These are phyloP conservation scores for Excoecaria cochinchinensis DNA, from an alignment of 345 rosid species.

Conservation along the genomic window DNA sequence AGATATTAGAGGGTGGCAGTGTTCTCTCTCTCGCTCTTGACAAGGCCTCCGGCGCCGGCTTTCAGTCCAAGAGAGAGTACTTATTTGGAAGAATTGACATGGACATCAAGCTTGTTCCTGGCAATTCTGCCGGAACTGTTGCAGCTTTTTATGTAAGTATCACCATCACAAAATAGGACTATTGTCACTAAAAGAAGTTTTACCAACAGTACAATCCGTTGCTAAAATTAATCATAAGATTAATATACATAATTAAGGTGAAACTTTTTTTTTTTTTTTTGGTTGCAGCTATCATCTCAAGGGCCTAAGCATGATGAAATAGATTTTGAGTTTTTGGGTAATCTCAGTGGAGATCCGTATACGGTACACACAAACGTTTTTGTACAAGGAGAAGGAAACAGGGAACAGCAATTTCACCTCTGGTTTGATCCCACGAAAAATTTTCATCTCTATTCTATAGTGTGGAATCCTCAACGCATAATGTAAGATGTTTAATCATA, in stretches of 20 bases:
- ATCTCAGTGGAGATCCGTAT: conserved; percentile 27
- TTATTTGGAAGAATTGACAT: conserved; percentile 25
- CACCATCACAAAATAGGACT: too few species aligned
- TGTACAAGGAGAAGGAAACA: conserved; percentile 15
- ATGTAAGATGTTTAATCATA: conserved; percentile 15
- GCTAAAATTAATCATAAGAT: too few species aligned
- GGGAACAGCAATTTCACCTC: conserved; percentile 28
- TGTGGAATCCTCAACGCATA: conserved; percentile 22
- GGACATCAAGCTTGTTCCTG: conserved; percentile 26
- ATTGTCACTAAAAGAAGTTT: too few species aligned
- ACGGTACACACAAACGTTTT: conserved; percentile 24
- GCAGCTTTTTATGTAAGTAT: conserved; percentile 23
- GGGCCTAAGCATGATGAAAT: conserved; percentile 27
- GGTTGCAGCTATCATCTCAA: conserved; percentile 26
- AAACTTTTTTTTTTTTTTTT: not conserved
- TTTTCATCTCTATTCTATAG: conserved; percentile 24
- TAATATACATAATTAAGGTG: too few species aligned
- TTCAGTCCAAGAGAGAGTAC: conserved; percentile 22
- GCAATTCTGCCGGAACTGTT: conserved; percentile 27
- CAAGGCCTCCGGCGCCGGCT: conserved; percentile 23
- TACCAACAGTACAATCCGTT: too few species aligned
- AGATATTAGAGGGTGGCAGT: conserved; percentile 13
- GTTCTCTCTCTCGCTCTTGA: conserved; percentile 23
- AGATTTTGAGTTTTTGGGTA: conserved; percentile 28
- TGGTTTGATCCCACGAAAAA: conserved; percentile 26